Percentiles rank a stretch among this genome's conserved stretches.
These are phyloP conservation scores for Penicillium taxi DNA, from an alignment of 495 filamentous ascomycete genomes.

Conservation along the genomic window DNA sequence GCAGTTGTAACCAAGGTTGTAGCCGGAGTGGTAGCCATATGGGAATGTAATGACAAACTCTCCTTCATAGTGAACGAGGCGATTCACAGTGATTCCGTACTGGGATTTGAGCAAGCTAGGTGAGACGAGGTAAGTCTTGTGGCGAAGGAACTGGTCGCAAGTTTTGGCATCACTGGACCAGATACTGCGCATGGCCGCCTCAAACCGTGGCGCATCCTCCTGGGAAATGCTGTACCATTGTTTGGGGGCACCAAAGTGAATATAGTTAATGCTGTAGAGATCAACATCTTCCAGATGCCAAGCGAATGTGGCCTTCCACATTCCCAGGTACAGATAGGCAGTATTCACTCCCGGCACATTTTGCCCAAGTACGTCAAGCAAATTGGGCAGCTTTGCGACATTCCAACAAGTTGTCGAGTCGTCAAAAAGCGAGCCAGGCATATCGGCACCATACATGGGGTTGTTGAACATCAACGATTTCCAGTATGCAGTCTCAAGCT, in stretches of 20 bases:
- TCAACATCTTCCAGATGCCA: conserved; percentile 99
- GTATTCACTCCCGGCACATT: conserved; percentile 97
- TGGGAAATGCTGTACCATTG: conserved; percentile 99
- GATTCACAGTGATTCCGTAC: conserved; percentile 92
- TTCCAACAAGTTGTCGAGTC: conserved; percentile 84
- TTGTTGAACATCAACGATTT: conserved; percentile 89
- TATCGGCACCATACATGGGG: conserved; percentile 93
- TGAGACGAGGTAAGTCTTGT: conserved; percentile 98
- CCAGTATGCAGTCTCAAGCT: conserved; percentile 92
- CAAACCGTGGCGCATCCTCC: conserved; percentile 87
- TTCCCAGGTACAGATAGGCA: conserved; percentile 94
- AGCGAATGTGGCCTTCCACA: conserved; percentile 99
- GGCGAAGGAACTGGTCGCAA: conserved; percentile 90
- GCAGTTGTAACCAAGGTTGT: conserved; percentile 97
- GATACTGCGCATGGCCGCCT: conserved; percentile 89
- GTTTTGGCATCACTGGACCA: conserved; percentile 97
- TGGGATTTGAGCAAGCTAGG: conserved; percentile 76
- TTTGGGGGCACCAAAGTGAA: conserved; percentile 96
- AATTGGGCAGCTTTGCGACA: conserved; percentile 83
- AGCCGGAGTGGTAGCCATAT: conserved; percentile 97
- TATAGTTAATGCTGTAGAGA: conserved; percentile 98
- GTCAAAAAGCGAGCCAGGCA: conserved; percentile 92
- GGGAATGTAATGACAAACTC: conserved; percentile 99
- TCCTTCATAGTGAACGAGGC: conserved; percentile 88
- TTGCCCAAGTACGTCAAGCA: conserved; percentile 88